Conservation (phyloP, 2,329 filamentous ascomycete genomes). For the Parafenestella ontariensis region DNA sequence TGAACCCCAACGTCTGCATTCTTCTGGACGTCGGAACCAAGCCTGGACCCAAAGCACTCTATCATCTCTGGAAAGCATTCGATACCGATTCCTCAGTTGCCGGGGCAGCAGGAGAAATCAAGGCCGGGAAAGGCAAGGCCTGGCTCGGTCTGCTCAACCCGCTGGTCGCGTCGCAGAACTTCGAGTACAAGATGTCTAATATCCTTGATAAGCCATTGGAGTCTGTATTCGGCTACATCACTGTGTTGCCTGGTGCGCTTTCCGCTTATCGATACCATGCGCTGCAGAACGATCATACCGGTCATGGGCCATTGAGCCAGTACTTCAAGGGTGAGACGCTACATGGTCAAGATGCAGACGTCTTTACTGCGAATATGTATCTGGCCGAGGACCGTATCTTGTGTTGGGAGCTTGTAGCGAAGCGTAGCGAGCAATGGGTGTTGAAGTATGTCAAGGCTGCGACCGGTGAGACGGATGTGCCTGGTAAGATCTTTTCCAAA, state of each 20-base stretch:
- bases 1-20: constrained; percentile 97
- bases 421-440: constrained; percentile 93
- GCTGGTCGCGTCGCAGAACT: constrained; percentile 95
- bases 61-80: constrained; percentile 98
- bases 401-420: constrained; percentile 95
- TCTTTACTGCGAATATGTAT: constrained; percentile 98
- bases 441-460: constrained; percentile 97
- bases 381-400: constrained; percentile 88
- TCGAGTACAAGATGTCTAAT: constrained; percentile 99
- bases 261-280: constrained; percentile 96
- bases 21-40: constrained; percentile 95
- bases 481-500: constrained; percentile 67
- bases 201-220: constrained; percentile 97
- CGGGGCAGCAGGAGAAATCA: constrained; percentile 96
- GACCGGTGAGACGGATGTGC: constrained; percentile 96
- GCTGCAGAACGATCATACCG: constrained; percentile 93
- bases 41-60: constrained; percentile 87
- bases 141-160: constrained; percentile 89
- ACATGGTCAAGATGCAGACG: constrained; percentile 93
- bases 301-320: constrained; percentile 92
- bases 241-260: constrained; percentile 90
- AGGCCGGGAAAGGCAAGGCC: constrained; percentile 89
- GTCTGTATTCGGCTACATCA: constrained; percentile 98
- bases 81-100: constrained; percentile 97
- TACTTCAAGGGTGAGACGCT: constrained; percentile 99